These are phyloP conservation scores for Trichosporon sp. DNA, from an alignment of 1,284 basidiomycete species.

Conservation along the genomic window DNA sequence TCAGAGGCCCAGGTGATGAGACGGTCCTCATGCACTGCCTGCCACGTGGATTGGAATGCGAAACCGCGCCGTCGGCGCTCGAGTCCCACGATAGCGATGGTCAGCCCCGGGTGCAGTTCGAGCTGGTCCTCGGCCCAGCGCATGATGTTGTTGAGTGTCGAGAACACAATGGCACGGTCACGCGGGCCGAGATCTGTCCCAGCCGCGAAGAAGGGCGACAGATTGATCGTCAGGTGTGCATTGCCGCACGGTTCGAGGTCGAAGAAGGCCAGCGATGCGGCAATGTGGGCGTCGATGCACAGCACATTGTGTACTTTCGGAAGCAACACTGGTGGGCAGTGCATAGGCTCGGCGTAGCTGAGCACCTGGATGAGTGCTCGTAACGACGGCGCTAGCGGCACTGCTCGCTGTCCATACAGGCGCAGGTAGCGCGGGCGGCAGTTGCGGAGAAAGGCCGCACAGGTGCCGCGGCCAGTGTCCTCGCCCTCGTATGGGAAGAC, in stretches of 20 bases:
- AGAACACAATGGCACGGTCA: not conserved
- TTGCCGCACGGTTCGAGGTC: not conserved
- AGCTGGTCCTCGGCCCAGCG: constrained; percentile 2
- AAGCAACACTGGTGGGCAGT: not conserved
- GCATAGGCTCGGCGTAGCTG: not conserved
- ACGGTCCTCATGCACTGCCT: not conserved
- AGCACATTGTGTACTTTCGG: not conserved
- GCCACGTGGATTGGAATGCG: not conserved
- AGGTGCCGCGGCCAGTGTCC: not conserved
- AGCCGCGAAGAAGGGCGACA: not conserved
- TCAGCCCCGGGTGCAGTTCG: not conserved
- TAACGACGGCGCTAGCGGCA: not conserved
- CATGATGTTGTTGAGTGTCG: not conserved
- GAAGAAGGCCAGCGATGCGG: not conserved
- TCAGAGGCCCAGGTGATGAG: not conserved
- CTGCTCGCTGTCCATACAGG: not conserved
- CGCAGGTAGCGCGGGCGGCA: not conserved
- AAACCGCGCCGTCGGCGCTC: not conserved
- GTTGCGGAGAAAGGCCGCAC: not conserved
- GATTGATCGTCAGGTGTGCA: not conserved
- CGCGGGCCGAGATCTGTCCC: not conserved
- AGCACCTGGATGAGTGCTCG: not conserved
- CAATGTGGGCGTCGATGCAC: not conserved
- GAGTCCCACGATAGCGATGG: not conserved
- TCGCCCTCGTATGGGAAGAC: not conserved